These are phyloP conservation scores for Piper longum DNA, from an alignment of 164 flowering plant genomes.

Conservation along the genomic window DNA sequence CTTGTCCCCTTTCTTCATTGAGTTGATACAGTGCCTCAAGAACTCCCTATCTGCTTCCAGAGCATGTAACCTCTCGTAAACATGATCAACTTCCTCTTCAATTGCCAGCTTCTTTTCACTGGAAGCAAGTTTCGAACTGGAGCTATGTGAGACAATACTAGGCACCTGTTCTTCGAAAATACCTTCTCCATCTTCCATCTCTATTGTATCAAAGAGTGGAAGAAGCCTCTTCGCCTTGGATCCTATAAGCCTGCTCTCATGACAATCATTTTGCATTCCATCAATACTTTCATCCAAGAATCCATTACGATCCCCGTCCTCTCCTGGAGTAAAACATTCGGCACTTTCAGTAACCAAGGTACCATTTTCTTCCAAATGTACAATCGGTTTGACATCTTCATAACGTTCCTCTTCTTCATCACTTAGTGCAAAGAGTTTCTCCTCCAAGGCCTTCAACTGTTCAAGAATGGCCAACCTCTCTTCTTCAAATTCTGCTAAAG, in stretches of 20 bases:
- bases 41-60: constrained; percentile 87
- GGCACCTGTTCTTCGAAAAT: constrained; percentile 22
- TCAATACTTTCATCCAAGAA: constrained; percentile 20
- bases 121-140: constrained; percentile 11
- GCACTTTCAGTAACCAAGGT: constrained; percentile 11
- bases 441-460: constrained; percentile 72
- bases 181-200: constrained; percentile 25
- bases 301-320: constrained; percentile 34
- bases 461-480: constrained; percentile 69
- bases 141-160: constrained; percentile 18
- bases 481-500: constrained; percentile 63
- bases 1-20: constrained; percentile 77
- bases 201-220: constrained; percentile 59
- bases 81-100: constrained; percentile 73
- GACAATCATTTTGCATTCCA: constrained; percentile 21
- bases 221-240: constrained; percentile 60
- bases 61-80: constrained; percentile 78
- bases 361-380: constrained; percentile 19
- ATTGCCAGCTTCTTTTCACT: constrained; percentile 33
- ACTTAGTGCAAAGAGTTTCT: constrained; percentile 50
- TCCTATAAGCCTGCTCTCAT: constrained; percentile 22
- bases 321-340: constrained; percentile 11
- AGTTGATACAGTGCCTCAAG: constrained; percentile 64
- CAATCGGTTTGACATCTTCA: constrained; percentile 21
- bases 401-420: constrained; percentile 37